phyloP scores from a whole-genome alignment of 306 rosid genomes.

The Betula pendula region DNA sequence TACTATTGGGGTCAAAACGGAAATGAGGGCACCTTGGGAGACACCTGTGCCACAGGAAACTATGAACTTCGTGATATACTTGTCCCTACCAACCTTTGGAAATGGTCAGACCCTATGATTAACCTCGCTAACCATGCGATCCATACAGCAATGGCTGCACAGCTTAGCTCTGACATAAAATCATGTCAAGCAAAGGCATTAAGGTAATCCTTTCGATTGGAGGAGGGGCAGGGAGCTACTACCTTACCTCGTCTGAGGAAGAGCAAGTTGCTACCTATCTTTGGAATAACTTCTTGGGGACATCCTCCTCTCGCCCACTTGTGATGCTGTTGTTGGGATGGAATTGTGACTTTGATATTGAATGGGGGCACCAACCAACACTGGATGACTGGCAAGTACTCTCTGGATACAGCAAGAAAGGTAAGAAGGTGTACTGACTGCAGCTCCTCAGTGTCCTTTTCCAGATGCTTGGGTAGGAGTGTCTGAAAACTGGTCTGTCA shows the following conservation, averaged over 20 bases:
- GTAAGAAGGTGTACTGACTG: constrained; percentile 27
- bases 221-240: constrained; percentile 5
- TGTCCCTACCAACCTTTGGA: constrained; percentile 9
- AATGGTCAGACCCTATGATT: neutral
- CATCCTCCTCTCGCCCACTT: constrained; percentile 15
- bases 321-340: constrained; percentile 14
- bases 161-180: constrained; percentile 9
- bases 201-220: constrained; percentile 20
- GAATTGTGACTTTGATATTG: constrained; percentile 25
- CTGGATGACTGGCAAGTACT: constrained; percentile 3
- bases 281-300: constrained; percentile 29
- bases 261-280: constrained; percentile 2
- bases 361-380: constrained; percentile 11
- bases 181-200: constrained; percentile 27
- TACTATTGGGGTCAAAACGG: constrained; percentile 31
- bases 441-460: constrained; percentile 22
- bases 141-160: constrained; percentile 3
- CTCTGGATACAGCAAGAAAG: neutral
- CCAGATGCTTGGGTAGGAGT: neutral
- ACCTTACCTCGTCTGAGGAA: constrained; percentile 15
- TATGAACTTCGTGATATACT: constrained; percentile 17
- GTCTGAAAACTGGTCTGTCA: constrained; percentile 16
- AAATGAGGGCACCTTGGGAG: constrained; percentile 4
- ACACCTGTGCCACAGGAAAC: constrained; percentile 20
- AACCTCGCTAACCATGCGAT: neutral